Evolutionary conservation across 352 stramenopile genomes (phyloP), one percentile per base, ranked within the genome.

Genomic region (Phytophthora hibernalis): DNA sequence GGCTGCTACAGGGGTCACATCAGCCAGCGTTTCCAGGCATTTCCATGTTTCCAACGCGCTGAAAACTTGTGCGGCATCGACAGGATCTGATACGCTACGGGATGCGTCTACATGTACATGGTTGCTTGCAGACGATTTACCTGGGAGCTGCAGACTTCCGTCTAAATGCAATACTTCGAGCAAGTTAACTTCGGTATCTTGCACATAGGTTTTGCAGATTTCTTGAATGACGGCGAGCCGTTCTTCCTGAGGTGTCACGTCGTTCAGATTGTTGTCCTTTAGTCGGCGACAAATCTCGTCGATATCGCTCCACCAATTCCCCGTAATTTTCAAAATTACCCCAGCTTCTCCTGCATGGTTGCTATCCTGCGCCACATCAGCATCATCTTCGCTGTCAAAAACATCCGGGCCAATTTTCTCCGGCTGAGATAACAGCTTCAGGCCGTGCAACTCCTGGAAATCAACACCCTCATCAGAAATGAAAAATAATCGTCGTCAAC

Each of bases 231-330:
- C 49, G 12, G 51, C 70, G 1, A 85, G 37, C 0, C 82, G 74
- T 18, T 91, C 83, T 52, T 75, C 60, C 16, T 40, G 54, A 5
- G 21, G 13, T 18, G 51, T 30, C 9, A 72, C 22, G 1, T 51
- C 31, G 16, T 58, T 58, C n/a, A 86, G 38, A 8, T 69, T 70
- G 21, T 35, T 70, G 7, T 67, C 20, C 8, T 55, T 54, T 6
- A 94, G 68, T 9, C 50, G 33, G n/a, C 33, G 38, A 59, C 83
- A 91, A 40, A 92, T 65, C 0, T 35, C 38, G 5, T 71, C 61
- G 10, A 92, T 64, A 55, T 94, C 85, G 21, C 68, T 78, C 83
- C 83, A 94, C 85, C 85, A 94, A 45, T 94, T 90, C 0, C 83
- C 82, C 3, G 75, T 68, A 15, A 59, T 52, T 15, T 78, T 69